phyloP scores from a whole-genome alignment of 768 basidiomycete genomes.

The Rhodosporidiobolus odoratus region DNA sequence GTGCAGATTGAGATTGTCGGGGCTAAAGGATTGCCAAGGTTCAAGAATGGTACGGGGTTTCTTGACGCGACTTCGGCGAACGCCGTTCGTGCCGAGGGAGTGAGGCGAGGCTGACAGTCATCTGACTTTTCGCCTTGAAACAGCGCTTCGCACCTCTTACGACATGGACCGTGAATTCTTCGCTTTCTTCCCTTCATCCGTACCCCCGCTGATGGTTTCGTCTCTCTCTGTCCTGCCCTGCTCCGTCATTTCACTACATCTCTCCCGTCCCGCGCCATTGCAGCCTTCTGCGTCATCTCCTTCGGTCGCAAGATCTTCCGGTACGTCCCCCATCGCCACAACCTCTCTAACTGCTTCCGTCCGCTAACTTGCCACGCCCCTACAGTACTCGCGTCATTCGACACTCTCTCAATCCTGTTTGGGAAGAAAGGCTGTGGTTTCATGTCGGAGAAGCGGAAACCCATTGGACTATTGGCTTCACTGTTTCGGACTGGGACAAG shows the following conservation, averaged over 20 bases:
- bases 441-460: constrained; percentile 85
- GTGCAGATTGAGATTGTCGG: constrained; percentile 87
- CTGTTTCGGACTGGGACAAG: constrained; percentile 96
- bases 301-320: constrained; percentile 95
- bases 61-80: too few relatives aligned
- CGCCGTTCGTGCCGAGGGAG: too few relatives aligned
- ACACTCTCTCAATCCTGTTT: constrained; percentile 75
- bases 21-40: constrained; percentile 74
- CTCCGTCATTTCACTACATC: background rate
- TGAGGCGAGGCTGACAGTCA: background rate
- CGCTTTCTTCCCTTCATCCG: background rate
- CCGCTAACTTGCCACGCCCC: background rate
- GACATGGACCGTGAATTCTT: constrained; percentile 70
- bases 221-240: too few relatives aligned
- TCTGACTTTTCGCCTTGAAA: background rate
- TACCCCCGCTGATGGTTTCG: too few relatives aligned
- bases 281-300: constrained; percentile 79
- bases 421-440: constrained; percentile 94
- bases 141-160: constrained; percentile 39
- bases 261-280: background rate
- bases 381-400: constrained; percentile 61
- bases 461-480: constrained; percentile 61
- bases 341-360: constrained; percentile 42
- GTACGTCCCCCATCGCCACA: constrained; percentile 34
- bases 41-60: constrained; percentile 68